These are phyloP conservation scores for Paecilomyces sp. DNA, from an alignment of 2,329 filamentous ascomycete genomes.

Conservation along the genomic window DNA sequence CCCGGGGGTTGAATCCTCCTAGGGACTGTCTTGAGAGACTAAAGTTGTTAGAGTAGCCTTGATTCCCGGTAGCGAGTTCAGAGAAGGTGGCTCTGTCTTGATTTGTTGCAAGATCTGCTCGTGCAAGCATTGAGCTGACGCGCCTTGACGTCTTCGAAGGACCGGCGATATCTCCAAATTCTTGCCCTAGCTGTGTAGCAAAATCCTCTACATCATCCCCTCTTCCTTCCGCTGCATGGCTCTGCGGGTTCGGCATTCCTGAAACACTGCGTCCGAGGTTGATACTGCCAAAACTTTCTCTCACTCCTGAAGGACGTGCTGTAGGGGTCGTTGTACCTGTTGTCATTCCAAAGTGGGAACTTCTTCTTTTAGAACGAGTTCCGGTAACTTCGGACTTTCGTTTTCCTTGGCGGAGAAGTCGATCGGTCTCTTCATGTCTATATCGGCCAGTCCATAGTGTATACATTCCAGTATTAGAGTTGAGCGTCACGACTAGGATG, in stretches of 20 bases:
- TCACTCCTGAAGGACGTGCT: slow-evolving; percentile 54
- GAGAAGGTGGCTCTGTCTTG: slow-evolving; percentile 75
- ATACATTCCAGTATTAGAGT: slow-evolving; percentile 67
- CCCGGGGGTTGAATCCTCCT: slow-evolving; percentile 57
- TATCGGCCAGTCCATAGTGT: slow-evolving; percentile 82
- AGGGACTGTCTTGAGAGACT: slow-evolving; percentile 62
- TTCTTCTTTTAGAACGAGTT: slow-evolving; percentile 61
- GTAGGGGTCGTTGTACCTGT: slow-evolving; percentile 73
- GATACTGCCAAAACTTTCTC: slow-evolving; percentile 67
- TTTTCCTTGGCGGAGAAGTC: slow-evolving; percentile 33
- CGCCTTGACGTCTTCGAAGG: slow-evolving; percentile 61
- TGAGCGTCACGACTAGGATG: slow-evolving; percentile 72
- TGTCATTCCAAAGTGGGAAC: slow-evolving; percentile 54
- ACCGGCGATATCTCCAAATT: slow-evolving; percentile 49
- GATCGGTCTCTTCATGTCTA: slow-evolving; percentile 56
- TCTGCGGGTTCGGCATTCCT: slow-evolving; percentile 30
- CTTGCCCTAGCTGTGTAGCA: slow-evolving; percentile 64
- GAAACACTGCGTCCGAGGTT: slow-evolving; percentile 37
- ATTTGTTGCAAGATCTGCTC: slow-evolving; percentile 78
- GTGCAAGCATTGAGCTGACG: slow-evolving; percentile 83
- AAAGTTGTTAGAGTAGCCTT: slow-evolving; percentile 27
- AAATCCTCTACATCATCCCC: slow-evolving; percentile 52
- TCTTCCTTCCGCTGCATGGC: slow-evolving; percentile 43
- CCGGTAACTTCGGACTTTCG: slow-evolving; percentile 48
- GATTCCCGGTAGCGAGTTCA: slow-evolving; percentile 53